These are phyloP conservation scores for Psilocybe tampanensis DNA, from an alignment of 768 basidiomycete species.

Conservation along the genomic window DNA sequence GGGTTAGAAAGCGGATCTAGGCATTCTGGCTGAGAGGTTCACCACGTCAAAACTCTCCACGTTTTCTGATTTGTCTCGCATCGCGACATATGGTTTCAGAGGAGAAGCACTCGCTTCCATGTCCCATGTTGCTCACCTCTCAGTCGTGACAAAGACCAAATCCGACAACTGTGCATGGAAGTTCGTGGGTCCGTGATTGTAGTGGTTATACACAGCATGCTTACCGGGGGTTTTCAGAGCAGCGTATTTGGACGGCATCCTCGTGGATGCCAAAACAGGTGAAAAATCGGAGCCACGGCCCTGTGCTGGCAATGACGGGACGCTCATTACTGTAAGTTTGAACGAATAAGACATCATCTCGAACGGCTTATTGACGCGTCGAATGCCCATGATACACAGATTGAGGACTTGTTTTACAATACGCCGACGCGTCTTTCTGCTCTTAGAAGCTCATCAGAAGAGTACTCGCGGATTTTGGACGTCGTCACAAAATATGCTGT, in stretches of 20 bases:
- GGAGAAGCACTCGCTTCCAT: constrained; percentile 97
- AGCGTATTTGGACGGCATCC: constrained; percentile 74
- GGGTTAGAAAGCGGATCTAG: constrained; percentile 79
- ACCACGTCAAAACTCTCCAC: constrained; percentile 91
- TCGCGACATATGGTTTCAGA: constrained; percentile 94
- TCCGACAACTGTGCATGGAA: constrained; percentile 88
- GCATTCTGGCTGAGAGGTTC: constrained; percentile 91
- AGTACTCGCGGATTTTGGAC: constrained; percentile 89
- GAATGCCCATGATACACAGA: constrained; percentile 47
- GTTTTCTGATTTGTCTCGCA: constrained; percentile 82
- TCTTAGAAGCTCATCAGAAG: constrained; percentile 83
- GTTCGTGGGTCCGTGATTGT: constrained; percentile 49
- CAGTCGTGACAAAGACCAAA: constrained; percentile 89
- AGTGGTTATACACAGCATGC: neutral
- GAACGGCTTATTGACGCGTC: neutral
- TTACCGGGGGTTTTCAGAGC: constrained; percentile 55
- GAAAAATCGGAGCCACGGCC: constrained; percentile 79
- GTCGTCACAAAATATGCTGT: constrained; percentile 92
- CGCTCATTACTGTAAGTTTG: constrained; percentile 79
- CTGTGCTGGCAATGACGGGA: constrained; percentile 94
- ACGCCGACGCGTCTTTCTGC: constrained; percentile 86
- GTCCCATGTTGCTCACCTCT: constrained; percentile 89
- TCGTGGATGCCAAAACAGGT: constrained; percentile 73
- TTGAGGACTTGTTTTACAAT: constrained; percentile 95
- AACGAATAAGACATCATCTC: too few relatives aligned